Base-by-base conservation (phyloP, 176 grass and related monocot species). In the Bolboschoenus planiculmis region DNA sequence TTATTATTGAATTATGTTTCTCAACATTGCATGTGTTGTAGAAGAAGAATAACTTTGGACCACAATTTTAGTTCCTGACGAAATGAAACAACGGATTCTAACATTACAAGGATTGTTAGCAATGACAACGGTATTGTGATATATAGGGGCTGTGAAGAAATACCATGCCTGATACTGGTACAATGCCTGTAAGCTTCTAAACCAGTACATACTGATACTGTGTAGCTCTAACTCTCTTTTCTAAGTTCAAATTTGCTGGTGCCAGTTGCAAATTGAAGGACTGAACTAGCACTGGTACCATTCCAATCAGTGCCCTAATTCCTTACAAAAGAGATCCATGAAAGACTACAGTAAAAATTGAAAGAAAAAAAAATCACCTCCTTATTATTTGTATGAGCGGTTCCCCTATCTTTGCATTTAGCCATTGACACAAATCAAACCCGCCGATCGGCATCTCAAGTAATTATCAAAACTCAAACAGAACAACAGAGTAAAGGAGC, bases 341-440 rank as follows among this genome's bases (percentile, higher is more conserved):
- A 78, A 67, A 79, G n/a, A 2, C 34, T 11, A 23, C 66, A 56
- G 21, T 21, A 59, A 20, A 72, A 82, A 59, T 55, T 20, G 36
- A 31, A n/a, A 14, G 23, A 31, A n/a, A n/a, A n/a, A 70, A 34
- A 60, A 51, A 83, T 6, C 66, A 97, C 94, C 92, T 97, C 77
- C 73, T 87, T 54, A 97, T 84, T 2, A 97, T 93, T 55, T 90
- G 88, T 47, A 94, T 35, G 3, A 97, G 15, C 62, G 91, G 91
- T 48, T 97, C 90, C 37, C 90, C 40, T 43, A 94, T 78, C 86
- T 65, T 97, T 54, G 20, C 63, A 56, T 94, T 77, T 37, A 97
- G 39, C 94, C 94, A 97, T 18, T 86, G 35, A n/a, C 87, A 34
- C 29, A 91, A 74, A 64, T 87, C 67, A 40, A 59, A 84, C 29